Conservation (phyloP, 306 rosid species). For the Cicer chorassanicum region DNA sequence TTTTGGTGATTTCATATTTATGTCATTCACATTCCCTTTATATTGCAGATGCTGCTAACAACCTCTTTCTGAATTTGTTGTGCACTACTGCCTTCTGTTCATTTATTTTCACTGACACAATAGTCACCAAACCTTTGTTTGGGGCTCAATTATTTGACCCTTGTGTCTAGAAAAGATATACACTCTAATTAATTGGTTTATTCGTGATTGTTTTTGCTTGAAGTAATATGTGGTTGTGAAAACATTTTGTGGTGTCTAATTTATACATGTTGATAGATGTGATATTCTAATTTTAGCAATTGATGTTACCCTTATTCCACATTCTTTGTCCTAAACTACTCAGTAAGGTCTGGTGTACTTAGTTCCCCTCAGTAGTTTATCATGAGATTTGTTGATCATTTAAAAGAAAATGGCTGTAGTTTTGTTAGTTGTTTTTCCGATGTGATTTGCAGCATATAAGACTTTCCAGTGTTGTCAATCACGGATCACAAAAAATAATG, state of each 20-base stretch:
- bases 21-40: conserved; percentile 14
- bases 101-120: neutral
- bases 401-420: conserved; percentile 29
- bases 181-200: neutral
- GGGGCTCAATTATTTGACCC: conserved; percentile 19
- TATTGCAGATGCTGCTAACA: conserved; percentile 34
- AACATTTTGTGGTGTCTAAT: conserved; percentile 29
- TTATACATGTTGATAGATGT: conserved; percentile 11
- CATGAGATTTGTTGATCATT: conserved; percentile 9
- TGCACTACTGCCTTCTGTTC: conserved; percentile 10
- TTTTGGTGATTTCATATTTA: conserved; percentile 10
- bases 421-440: conserved; percentile 3
- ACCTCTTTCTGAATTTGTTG: conserved; percentile 27
- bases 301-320: neutral
- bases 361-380: conserved; percentile 26
- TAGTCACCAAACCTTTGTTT: neutral
- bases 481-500: too few relatives aligned
- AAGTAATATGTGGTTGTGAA: neutral
- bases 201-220: conserved; percentile 18
- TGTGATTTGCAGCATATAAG: conserved; percentile 6
- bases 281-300: conserved; percentile 13
- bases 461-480: too few relatives aligned
- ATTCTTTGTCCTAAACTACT: conserved; percentile 12
- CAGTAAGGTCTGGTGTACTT: neutral
- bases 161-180: conserved; percentile 7